Evolutionary conservation across 2,329 filamentous ascomycete species (phyloP), one percentile per base, ranked within the genome.

Genomic region (Westerdykella ornata): DNA sequence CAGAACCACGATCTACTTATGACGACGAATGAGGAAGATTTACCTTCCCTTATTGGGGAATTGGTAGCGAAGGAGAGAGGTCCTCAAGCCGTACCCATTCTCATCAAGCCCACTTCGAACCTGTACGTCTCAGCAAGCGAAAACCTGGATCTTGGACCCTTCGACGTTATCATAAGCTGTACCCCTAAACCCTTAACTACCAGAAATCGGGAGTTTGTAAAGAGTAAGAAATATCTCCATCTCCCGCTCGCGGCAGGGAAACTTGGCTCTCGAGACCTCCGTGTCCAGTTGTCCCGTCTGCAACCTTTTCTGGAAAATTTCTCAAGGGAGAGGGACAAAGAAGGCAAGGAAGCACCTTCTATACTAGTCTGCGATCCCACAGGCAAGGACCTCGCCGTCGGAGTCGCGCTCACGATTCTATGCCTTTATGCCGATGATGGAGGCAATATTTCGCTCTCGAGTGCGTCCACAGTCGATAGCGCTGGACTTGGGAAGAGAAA

Each of bases 331-430:
- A 4, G 22, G 22, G 22, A 26, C 8, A 8, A 7, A 26, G 35
- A 46, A 7, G 12, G 19, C 0, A 53, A 48, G 11, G 16, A 14
- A n/a, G 12, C 30, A 13, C 30, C 30, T 14, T 15, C n/a, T 5
- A 52, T 59, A 1, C 45, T 73, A 6, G 49, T 95, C 4, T 78
- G 79, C 4, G 95, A 89, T 59, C 77, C 83, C 18, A 84, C 78
- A 0, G 89, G 88, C 1, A 85, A 78, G 56, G 89, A 97, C 57
- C 67, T 94, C 9, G 84, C 88, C 0, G 76, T 94, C 1, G 90
- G 88, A 3, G 75, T 83, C 0, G 81, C 85, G 0, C 75, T 97
- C 19, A 83, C 84, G 1, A 66, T 94, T 6, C 69, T 87, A 9
- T 96, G 89, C 62, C 74, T 82, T 17, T 81, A 83, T 48, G 84